Evolutionary conservation across 495 filamentous ascomycete species (phyloP), one percentile per base, ranked within the genome.

Genomic region (Penicillium antarcticum): DNA sequence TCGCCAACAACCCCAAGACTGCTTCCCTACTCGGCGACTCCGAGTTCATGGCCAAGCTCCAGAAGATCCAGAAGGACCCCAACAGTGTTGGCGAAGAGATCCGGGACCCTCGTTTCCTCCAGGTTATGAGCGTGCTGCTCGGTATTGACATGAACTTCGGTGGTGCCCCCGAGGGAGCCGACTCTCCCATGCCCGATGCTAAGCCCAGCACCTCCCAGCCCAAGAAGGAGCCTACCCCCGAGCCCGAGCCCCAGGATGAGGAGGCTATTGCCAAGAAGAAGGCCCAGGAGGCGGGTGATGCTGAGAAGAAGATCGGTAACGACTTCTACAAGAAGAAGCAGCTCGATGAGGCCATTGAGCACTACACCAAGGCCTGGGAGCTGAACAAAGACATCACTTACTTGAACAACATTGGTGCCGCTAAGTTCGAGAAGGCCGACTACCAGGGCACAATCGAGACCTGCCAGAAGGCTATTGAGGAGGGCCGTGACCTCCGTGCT

Each of bases 281-380:
- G 78, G 91, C 91, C 0, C 91, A 97, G 75, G 90, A 86, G 63
- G 89, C 88, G 32, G 94, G 90, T 44, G 94, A 99, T 58, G 86
- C 89, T 48, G 91, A 97, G 77, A 99, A 97, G 81, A 87, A 84
- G 48, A 77, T 96, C 42, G 94, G 94, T 48, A 99, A 91, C 21
- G 89, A 95, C 56, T 85, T 85, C 63, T 99, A 99, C 78, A 99
- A 97, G 84, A 96, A 97, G 82, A 83, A 91, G 58, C 83, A 96
- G 61, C 94, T 97, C 51, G 95, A 97, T 58, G 82, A 85, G 60
- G 94, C 94, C 37, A 95, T 97, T 61, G 84, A 89, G 68, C 91
- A 99, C 75, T 99, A 99, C 75, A 80, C 74, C 61, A 96, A 95
- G 67, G 94, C 94, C 2, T 99, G 95, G 95, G 88, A 92, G 42